phyloP scores from a whole-genome alignment of 192 early-diverging fungal species.

The Podila epicladia region DNA sequence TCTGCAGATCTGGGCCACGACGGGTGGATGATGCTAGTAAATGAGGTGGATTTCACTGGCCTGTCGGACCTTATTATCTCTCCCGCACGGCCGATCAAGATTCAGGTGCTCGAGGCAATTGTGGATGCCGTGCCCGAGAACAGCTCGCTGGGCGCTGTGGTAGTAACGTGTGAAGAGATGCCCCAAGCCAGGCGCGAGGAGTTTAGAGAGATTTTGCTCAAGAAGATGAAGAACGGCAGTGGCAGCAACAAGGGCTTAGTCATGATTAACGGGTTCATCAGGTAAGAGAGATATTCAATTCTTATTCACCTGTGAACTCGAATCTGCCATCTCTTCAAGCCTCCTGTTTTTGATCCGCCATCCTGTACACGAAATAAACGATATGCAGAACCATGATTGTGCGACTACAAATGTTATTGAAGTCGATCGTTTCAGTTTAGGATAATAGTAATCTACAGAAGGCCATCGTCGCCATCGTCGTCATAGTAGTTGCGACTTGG shows the following conservation, averaged over 20 bases:
- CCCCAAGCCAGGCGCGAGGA: background rate
- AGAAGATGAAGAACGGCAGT: background rate
- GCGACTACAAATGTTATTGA: too few relatives aligned
- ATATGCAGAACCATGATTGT: too few relatives aligned
- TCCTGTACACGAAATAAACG: too few relatives aligned
- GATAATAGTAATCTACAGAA: slow-evolving; percentile 6
- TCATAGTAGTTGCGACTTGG: slow-evolving; percentile 42
- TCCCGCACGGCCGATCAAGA: slow-evolving; percentile 22
- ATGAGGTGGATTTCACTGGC: slow-evolving; percentile 29
- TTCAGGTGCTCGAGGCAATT: slow-evolving; percentile 24
- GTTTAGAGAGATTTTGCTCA: slow-evolving; percentile 1
- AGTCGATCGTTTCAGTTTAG: background rate
- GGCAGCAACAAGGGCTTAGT: background rate
- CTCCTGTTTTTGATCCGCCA: too few relatives aligned
- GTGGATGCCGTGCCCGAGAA: slow-evolving; percentile 15
- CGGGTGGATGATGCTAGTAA: slow-evolving; percentile 40
- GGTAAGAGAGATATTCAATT: background rate
- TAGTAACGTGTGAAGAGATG: background rate
- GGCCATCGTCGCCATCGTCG: slow-evolving; percentile 25
- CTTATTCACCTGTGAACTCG: too few relatives aligned
- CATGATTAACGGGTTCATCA: slow-evolving; percentile 5
- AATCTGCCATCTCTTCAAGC: background rate
- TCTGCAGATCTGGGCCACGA: slow-evolving; percentile 33
- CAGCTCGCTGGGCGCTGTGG: slow-evolving; percentile 13
- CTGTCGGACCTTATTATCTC: slow-evolving; percentile 25